Evolutionary conservation across 1,284 basidiomycete genomes (phyloP).

Genomic region (Pyrrhoderma lamaoense): DNA sequence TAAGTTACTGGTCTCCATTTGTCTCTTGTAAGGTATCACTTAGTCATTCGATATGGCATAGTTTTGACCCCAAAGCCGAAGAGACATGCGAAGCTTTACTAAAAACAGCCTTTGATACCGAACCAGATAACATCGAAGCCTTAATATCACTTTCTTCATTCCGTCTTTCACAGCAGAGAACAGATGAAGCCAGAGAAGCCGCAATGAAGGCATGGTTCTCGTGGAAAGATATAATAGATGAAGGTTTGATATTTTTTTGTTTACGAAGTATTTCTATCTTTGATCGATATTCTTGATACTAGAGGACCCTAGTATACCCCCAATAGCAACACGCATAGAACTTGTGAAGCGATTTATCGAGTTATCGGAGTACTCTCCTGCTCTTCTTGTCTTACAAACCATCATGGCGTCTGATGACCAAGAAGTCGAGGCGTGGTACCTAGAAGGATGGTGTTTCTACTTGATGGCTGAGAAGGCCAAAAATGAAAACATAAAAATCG

Average conservation of each 20-base stretch:
- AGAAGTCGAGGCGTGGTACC: conserved; percentile 88
- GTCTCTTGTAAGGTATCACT: not conserved
- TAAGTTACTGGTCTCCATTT: conserved; percentile 29
- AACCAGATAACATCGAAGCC: conserved; percentile 74
- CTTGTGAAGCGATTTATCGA: conserved; percentile 85
- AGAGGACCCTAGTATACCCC: conserved; percentile 70
- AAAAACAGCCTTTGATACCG: conserved; percentile 62
- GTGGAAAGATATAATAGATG: conserved; percentile 70
- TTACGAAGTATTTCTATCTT: not conserved
- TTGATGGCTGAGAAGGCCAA: conserved; percentile 64
- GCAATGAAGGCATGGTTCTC: conserved; percentile 64
- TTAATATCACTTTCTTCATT: conserved; percentile 82
- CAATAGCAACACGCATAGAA: conserved; percentile 65
- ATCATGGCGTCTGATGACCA: conserved; percentile 81
- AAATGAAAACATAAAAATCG: conserved; percentile 43
- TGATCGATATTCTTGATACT: conserved; percentile 8
- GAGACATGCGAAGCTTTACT: conserved; percentile 77
- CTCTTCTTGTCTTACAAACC: conserved; percentile 71
- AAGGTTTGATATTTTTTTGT: conserved; percentile 31
- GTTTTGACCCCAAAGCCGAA: conserved; percentile 76
- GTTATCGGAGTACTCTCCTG: conserved; percentile 59
- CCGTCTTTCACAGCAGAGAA: conserved; percentile 79
- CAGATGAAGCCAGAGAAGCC: conserved; percentile 71
- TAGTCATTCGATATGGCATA: conserved; percentile 26
- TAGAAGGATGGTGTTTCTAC: conserved; percentile 93